Percentiles rank a stretch among this genome's conserved stretches.
Evolutionary conservation across 257 asterid species (phyloP).

Genomic region (Echites panduratus): DNA sequence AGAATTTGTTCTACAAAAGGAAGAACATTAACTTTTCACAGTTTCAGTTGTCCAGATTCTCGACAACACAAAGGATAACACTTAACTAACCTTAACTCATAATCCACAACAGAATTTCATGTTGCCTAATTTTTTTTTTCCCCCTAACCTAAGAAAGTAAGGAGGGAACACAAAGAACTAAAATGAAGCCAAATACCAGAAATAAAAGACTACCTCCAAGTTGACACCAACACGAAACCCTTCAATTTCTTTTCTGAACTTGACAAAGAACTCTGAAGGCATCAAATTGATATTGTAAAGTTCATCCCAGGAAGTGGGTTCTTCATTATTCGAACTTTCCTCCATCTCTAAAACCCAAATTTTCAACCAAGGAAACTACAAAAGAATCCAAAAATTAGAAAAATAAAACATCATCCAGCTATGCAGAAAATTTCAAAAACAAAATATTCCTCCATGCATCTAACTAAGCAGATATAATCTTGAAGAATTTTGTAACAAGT

Average conservation of each 20-base stretch:
- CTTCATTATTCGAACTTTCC: conserved; percentile 55
- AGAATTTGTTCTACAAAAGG: neutral
- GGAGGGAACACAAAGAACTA: neutral
- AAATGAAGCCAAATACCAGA: neutral
- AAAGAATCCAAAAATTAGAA: neutral
- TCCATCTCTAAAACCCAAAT: conserved; percentile 38
- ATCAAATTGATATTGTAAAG: conserved; percentile 79
- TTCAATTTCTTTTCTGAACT: conserved; percentile 73
- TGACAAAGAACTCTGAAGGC: conserved; percentile 77
- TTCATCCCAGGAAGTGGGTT: conserved; percentile 75
- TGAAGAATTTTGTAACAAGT: neutral
- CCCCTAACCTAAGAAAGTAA: no score
- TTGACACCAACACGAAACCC: conserved; percentile 82
- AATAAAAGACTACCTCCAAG: conserved; percentile 51
- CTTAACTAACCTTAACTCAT: neutral
- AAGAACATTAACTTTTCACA: neutral
- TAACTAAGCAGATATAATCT: neutral
- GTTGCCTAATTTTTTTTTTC: no score
- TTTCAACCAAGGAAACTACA: conserved; percentile 1
- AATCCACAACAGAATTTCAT: neutral
- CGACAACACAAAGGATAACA: neutral
- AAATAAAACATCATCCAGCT: neutral
- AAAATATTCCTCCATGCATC: neutral
- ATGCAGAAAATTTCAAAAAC: neutral
- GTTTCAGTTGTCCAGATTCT: neutral